Percentiles rank a stretch among this genome's conserved stretches.
phyloP scores from a whole-genome alignment of 176 grass and related monocot genomes.

The Phoenix dactylifera region DNA sequence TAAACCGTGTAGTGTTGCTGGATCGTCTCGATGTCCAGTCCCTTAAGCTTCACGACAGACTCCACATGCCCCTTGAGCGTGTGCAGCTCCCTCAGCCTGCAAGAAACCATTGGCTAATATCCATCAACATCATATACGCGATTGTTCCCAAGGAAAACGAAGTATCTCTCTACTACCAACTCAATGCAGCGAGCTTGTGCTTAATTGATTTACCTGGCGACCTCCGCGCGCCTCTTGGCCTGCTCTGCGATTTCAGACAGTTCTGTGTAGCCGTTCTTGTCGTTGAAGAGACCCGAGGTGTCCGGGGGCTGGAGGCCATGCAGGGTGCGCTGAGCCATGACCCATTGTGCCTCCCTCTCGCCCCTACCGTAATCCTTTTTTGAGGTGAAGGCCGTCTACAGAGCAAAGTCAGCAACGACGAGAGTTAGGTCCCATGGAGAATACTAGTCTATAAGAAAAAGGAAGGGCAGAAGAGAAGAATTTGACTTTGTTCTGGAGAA shows the following conservation, averaged over 20 bases:
- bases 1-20: slow-evolving; percentile 36
- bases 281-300: slow-evolving; percentile 30
- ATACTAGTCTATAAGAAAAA: no score
- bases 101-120: neutral
- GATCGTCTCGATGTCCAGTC: slow-evolving; percentile 30
- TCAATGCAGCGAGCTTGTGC: no score
- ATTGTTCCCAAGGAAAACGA: no score
- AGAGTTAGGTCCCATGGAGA: neutral
- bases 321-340: slow-evolving; percentile 62
- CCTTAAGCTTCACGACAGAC: slow-evolving; percentile 39
- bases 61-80: slow-evolving; percentile 36
- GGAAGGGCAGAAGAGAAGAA: no score
- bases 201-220: slow-evolving; percentile 33
- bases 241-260: slow-evolving; percentile 92
- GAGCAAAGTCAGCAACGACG: neutral
- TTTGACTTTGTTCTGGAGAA: slow-evolving; percentile 63
- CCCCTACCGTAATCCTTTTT: slow-evolving; percentile 70
- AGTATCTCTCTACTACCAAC: no score
- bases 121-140: neutral
- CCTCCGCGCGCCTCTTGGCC: slow-evolving; percentile 71
- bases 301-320: slow-evolving; percentile 47
- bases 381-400: slow-evolving; percentile 62
- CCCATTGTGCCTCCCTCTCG: slow-evolving; percentile 95
- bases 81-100: slow-evolving; percentile 40
- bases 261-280: slow-evolving; percentile 49